Evolutionary conservation across 371 early-diverging fungal species (phyloP), one percentile per base, ranked within the genome.

Genomic region (Saksenaea vasiformis): DNA sequence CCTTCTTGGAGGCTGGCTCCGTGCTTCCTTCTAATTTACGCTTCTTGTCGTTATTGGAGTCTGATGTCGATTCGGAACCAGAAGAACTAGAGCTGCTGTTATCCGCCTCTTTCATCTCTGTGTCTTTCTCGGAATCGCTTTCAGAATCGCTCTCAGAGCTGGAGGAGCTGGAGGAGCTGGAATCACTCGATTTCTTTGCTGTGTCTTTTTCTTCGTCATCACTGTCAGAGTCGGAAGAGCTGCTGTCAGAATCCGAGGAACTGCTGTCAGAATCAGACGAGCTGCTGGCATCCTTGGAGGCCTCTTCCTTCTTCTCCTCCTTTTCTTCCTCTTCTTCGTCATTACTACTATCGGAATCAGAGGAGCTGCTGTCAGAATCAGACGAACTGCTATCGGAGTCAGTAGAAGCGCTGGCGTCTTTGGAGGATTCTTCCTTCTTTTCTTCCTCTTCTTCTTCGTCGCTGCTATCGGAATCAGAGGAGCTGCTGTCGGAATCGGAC

Each of bases 1-100:
- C 58, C 62, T 77, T 83, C 41, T 77, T 67, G 22, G 63, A 28
- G 15, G 47, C 56, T 8, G 77, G 69, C 17, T 71, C 58, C 41
- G 70, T 13, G 14, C 34, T 22, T 55, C 60, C 73, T 35, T 73
- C 74, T 13, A 68, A 70, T 56, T 79, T 73, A 62, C 76, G 74
- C 56, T 79, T 76, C 19, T 22, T 57, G 2, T 67, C 66, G 31
- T 69, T 72, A 37, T 39, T 51, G 11, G 66, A 62, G 37, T 69
- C 62, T 28, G 62, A 61, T 14, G 58, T 19, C 17, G 58, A 57
- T 35, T 57, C 58, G 15, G 55, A 54, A 27, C 28, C 31, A 27
- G 55, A 54, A 9, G 55, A 54, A 22, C 9, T 9, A 9, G 26
- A 24, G 55, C 27, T 27, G 28, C 55, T 54, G 24, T 57, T 41